Base-by-base conservation (phyloP, 371 early-diverging fungal genomes). In the Syncephalastrum racemosum region DNA sequence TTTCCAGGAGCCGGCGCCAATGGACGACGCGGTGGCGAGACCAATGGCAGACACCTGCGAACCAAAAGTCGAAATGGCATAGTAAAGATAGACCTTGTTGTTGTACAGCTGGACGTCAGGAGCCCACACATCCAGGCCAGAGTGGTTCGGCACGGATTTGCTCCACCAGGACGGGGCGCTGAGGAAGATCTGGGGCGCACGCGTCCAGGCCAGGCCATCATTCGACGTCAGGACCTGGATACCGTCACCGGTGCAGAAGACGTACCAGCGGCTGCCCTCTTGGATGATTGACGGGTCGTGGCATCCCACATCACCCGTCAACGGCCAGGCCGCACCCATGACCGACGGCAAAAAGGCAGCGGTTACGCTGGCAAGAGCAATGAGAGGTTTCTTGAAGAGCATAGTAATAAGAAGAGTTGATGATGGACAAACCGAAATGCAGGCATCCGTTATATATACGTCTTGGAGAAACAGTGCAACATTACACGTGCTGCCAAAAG, bases 71-170 rank as follows among this genome's bases (percentile, higher is more conserved):
- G 48, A 47, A 23, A 58, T 27, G 12, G 58, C 40, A 27, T 58
- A 58, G 39, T 51, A 58, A 7, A 58, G 25, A 14, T 44, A 58
- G 7, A 58, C 58, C 1, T 52, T 24, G 22, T 40, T 44, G 16
- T 58, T 58, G 31, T 27, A 58, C 0, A 50, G 25, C 19, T 58
- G 24, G 31, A 46, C 42, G 43, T 58, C 58, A 5, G 58, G 58
- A 42, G 58, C 58, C 58, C 58, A 58, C 16, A 58, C 58, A 27
- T 42, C 23, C 23, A 58, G 20, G 12, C 58, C 58, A 0, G 58
- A 16, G 12, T 43, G 44, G 7, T 15, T 20, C 25, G 58, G 51
- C 5, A 51, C 58, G 27, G 24, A 19, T 0, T 16, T 31, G 13
- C 20, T 12, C 58, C 58, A 58, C 58, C 58, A 58, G 3, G 51